Evolutionary conservation across 2,329 filamentous ascomycete genomes (phyloP).

Genomic region (Aspergillus brasiliensis): DNA sequence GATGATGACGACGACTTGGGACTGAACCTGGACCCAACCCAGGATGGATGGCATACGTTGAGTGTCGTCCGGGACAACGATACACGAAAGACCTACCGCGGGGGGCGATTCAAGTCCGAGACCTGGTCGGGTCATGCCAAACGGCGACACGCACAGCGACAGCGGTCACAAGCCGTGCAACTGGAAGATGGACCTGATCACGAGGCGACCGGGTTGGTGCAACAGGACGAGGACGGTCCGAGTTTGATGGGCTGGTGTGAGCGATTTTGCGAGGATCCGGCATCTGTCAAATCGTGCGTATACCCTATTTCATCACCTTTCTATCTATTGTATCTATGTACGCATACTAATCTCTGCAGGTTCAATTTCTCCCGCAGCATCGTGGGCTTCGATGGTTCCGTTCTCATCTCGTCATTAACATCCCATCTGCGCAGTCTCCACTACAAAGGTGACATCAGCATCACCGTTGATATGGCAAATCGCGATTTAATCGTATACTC

Average conservation of each 20-base stretch:
- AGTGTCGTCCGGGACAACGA: conserved; percentile 27
- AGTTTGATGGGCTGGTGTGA: conserved; percentile 36
- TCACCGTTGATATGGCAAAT: conserved; percentile 28
- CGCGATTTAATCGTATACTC: conserved; percentile 39
- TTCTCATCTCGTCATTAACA: conserved; percentile 31
- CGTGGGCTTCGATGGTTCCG: conserved; percentile 29
- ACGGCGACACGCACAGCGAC: background rate
- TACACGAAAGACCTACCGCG: conserved; percentile 28
- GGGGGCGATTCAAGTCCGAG: conserved; percentile 19
- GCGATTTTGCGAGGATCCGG: conserved; percentile 39
- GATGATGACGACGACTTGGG: background rate
- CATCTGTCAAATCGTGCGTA: conserved; percentile 41
- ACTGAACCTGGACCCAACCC: conserved; percentile 9
- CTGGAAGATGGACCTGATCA: background rate
- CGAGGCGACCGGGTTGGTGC: conserved; percentile 6
- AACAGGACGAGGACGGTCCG: conserved; percentile 16
- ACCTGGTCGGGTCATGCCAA: background rate
- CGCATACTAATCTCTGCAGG: conserved; percentile 11
- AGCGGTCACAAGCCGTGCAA: background rate
- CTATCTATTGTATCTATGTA: too few relatives aligned
- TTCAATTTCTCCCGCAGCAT: conserved; percentile 36
- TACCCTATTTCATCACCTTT: background rate
- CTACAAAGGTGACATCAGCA: conserved; percentile 37
- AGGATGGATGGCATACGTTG: conserved; percentile 17
- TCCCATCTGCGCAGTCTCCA: conserved; percentile 42